Conservation (phyloP, 345 rosid genomes). For the Reutealis trisperma region DNA sequence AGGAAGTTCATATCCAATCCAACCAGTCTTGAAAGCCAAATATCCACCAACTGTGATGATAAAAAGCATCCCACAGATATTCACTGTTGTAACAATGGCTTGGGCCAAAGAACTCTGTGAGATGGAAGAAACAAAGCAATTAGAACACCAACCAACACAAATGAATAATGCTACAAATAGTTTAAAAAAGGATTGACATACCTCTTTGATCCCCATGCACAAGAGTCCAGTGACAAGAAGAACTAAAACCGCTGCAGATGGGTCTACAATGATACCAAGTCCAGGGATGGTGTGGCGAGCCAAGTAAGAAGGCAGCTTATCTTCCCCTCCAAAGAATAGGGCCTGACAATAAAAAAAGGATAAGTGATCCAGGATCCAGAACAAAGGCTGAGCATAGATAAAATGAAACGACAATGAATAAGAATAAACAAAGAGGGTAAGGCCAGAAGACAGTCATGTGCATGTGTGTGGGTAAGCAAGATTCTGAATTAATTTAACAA, state of each 20-base stretch:
- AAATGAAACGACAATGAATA: neutral
- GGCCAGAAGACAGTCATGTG: neutral
- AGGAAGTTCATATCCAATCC: slow-evolving; percentile 63
- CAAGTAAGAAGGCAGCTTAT: slow-evolving; percentile 28
- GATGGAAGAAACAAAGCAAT: slow-evolving; percentile 9
- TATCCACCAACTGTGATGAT: slow-evolving; percentile 36
- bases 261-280: slow-evolving; percentile 30
- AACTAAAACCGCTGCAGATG: slow-evolving; percentile 37
- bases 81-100: slow-evolving; percentile 58
- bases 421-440: neutral
- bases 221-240: slow-evolving; percentile 33
- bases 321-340: slow-evolving; percentile 32
- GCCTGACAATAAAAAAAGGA: slow-evolving; percentile 22
- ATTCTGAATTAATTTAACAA: neutral
- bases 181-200: neutral
- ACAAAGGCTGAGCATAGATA: neutral
- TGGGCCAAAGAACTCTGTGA: slow-evolving; percentile 62
- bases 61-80: slow-evolving; percentile 60
- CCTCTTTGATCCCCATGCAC: slow-evolving; percentile 42
- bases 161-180: neutral
- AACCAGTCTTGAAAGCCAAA: slow-evolving; percentile 58
- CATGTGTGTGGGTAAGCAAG: neutral
- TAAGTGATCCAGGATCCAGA: neutral
- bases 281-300: slow-evolving; percentile 33
- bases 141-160: neutral